Percentiles rank a stretch among this genome's conserved stretches.
Conservation (phyloP, 495 filamentous ascomycete species). For the Arthonia radiata region DNA sequence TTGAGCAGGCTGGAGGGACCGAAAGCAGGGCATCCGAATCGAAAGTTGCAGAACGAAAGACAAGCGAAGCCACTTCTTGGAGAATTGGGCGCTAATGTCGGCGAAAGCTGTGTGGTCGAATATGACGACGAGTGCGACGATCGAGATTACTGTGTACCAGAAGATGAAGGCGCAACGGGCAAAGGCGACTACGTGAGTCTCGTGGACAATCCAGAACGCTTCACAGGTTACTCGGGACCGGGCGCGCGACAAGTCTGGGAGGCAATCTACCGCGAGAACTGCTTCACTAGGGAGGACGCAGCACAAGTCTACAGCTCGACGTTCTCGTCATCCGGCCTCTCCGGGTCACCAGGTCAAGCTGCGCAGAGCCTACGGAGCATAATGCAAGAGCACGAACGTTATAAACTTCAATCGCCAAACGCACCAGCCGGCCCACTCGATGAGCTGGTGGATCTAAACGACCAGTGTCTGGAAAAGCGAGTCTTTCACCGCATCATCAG, state of each 20-base stretch:
- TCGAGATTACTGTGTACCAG: constrained; percentile 86
- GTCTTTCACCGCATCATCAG: constrained; percentile 88
- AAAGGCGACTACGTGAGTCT: constrained; percentile 95
- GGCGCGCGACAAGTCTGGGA: constrained; percentile 80
- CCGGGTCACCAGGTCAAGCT: constrained; percentile 25
- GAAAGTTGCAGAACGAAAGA: constrained; percentile 40
- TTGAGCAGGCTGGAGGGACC: constrained; percentile 83
- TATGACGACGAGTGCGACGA: constrained; percentile 97
- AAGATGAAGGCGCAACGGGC: constrained; percentile 62
- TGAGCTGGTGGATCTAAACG: constrained; percentile 38
- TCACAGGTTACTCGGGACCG: constrained; percentile 73
- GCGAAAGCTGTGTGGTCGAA: constrained; percentile 88
- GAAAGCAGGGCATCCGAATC: constrained; percentile 65
- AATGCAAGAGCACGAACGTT: constrained; percentile 44
- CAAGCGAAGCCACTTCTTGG: constrained; percentile 54
- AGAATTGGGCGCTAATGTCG: constrained; percentile 58
- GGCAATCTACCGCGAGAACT: constrained; percentile 91
- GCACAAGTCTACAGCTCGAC: not conserved
- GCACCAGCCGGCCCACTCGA: constrained; percentile 1
- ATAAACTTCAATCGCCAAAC: constrained; percentile 22
- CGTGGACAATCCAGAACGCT: constrained; percentile 80
- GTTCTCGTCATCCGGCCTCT: constrained; percentile 9
- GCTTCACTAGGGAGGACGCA: constrained; percentile 32
- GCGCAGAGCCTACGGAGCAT: constrained; percentile 65
- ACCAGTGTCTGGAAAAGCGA: constrained; percentile 88